Conservation (phyloP, 148 eudicot genomes). For the Fallopia convolvulus region DNA sequence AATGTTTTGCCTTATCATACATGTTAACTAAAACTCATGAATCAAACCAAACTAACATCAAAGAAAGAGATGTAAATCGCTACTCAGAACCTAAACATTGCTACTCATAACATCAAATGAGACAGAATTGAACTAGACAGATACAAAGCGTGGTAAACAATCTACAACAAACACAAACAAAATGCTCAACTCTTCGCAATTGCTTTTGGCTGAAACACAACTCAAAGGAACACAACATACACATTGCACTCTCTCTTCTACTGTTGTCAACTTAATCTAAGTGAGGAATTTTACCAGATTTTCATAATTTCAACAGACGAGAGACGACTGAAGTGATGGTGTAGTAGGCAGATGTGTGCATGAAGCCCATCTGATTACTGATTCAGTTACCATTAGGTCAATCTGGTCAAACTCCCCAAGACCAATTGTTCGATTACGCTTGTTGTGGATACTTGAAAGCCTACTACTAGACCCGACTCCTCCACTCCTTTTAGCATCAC, state of each 20-base stretch:
- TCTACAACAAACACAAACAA: background rate
- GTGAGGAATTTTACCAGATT: background rate
- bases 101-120: background rate
- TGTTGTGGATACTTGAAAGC: conserved; percentile 47
- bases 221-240: background rate
- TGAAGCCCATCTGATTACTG: conserved; percentile 90
- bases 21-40: background rate
- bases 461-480: conserved; percentile 28
- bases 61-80: background rate
- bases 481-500: conserved; percentile 36
- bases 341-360: conserved; percentile 70
- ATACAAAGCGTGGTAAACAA: background rate
- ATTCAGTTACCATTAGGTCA: conserved; percentile 53
- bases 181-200: background rate
- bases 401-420: conserved; percentile 75
- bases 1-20: background rate
- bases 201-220: background rate
- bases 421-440: conserved; percentile 80
- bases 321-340: conserved; percentile 65
- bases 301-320: conserved; percentile 47
- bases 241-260: background rate
- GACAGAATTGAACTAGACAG: background rate
- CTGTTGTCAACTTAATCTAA: conserved; percentile 6
- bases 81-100: background rate
- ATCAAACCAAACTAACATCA: background rate